Evolutionary conservation across 2,329 filamentous ascomycete species (phyloP).

Genomic region (Botrytis medusae): DNA sequence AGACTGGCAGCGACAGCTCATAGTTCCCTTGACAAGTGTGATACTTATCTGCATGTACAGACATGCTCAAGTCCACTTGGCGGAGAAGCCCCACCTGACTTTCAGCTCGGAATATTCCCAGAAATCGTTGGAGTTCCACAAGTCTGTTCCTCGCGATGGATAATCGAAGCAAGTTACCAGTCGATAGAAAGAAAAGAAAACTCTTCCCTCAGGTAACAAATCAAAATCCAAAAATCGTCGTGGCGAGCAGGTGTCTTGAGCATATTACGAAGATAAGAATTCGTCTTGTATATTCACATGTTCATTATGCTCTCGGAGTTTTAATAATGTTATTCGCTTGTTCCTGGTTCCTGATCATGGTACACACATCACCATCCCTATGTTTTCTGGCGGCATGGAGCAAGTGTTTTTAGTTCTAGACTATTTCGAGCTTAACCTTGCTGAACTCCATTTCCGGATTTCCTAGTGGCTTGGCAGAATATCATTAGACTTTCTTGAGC

Average conservation of each 20-base stretch:
- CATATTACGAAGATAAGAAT: not conserved
- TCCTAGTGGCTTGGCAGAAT: not conserved
- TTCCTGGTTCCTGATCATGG: constrained; percentile 1
- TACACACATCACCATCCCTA: not conserved
- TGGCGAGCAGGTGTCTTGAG: not conserved
- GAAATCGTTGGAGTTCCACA: not conserved
- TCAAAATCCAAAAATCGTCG: not conserved
- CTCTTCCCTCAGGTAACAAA: not conserved
- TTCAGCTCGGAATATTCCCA: not conserved
- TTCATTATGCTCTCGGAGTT: not conserved
- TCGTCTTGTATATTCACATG: not conserved
- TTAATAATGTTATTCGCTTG: not conserved
- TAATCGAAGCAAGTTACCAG: not conserved
- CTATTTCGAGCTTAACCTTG: not conserved
- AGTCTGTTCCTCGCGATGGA: not conserved
- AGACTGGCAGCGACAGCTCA: not conserved
- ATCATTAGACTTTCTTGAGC: not conserved
- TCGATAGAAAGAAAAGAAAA: not conserved
- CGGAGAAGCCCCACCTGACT: not conserved
- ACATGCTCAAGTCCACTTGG: not conserved
- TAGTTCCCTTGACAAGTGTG: not conserved
- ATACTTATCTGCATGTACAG: not conserved
- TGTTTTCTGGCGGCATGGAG: not conserved
- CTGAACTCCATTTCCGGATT: not conserved
- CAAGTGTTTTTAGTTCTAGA: not conserved